Conservation (phyloP, 2,329 filamentous ascomycete genomes). For the Elsinoe australis region DNA sequence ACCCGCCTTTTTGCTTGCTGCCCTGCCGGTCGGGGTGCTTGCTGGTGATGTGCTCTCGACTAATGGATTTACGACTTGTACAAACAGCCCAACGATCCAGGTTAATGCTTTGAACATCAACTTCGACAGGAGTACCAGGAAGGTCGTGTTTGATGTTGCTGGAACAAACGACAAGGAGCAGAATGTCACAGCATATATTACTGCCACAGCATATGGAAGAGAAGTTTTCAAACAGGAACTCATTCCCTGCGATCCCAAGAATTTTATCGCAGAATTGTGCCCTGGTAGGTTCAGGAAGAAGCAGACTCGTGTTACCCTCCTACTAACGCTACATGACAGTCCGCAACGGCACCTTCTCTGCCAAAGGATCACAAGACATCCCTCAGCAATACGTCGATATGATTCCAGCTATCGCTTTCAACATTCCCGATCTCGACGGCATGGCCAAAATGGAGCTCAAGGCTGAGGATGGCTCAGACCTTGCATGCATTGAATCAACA, state of each 20-base stretch:
- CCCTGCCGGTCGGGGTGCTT: conserved; percentile 44
- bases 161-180: conserved; percentile 66
- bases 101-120: conserved; percentile 68
- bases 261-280: conserved; percentile 67
- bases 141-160: conserved; percentile 71
- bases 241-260: conserved; percentile 66
- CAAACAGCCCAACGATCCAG: conserved; percentile 51
- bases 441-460: conserved; percentile 71
- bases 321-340: conserved; percentile 1
- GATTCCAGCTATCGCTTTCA: conserved; percentile 85
- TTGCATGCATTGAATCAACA: conserved; percentile 75
- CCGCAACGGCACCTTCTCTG: conserved; percentile 51
- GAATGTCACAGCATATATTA: conserved; percentile 70
- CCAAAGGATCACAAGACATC: conserved; percentile 63
- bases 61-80: conserved; percentile 69
- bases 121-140: conserved; percentile 68
- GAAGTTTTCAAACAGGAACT: conserved; percentile 72
- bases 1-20: conserved; percentile 27
- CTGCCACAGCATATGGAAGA: conserved; percentile 76
- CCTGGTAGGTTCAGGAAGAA: conserved; percentile 53
- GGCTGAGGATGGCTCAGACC: conserved; percentile 49
- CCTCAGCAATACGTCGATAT: conserved; percentile 61
- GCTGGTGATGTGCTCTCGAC: conserved; percentile 70
- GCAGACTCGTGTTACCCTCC: no score
- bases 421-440: conserved; percentile 82